phyloP scores from a whole-genome alignment of 257 asterid genomes.

The Solanum medicagineum region DNA sequence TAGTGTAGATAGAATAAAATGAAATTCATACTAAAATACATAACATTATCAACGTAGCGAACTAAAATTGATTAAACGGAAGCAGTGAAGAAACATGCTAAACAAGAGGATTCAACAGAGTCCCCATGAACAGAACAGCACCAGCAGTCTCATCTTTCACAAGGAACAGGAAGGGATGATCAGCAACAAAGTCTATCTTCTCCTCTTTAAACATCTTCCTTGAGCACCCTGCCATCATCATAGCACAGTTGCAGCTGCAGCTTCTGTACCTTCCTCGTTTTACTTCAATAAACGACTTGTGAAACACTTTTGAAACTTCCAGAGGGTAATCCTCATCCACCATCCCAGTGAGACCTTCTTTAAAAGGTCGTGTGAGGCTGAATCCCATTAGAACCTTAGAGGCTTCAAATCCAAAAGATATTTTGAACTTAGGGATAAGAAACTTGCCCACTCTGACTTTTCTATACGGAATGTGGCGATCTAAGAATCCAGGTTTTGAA shows the following conservation, averaged over 20 bases:
- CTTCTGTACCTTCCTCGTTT: slow-evolving; percentile 4
- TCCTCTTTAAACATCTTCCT: neutral
- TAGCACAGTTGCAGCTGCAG: slow-evolving; percentile 13
- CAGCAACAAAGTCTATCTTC: neutral
- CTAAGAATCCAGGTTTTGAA: slow-evolving; percentile 14
- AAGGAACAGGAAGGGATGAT: neutral
- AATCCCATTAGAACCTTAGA: neutral
- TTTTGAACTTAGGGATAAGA: slow-evolving; percentile 21
- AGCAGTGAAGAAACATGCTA: neutral
- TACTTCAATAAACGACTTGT: neutral
- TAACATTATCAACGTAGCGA: neutral
- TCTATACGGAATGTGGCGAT: slow-evolving; percentile 3
- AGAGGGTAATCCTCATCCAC: neutral
- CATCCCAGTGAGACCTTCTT: slow-evolving; percentile 15
- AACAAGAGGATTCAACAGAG: slow-evolving; percentile 11
- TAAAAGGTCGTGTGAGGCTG: neutral
- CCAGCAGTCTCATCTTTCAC: slow-evolving; percentile 20
- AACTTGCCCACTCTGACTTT: slow-evolving; percentile 8
- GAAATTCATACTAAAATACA: neutral
- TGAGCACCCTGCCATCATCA: neutral
- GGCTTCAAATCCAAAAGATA: neutral
- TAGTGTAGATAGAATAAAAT: neutral
- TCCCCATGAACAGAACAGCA: slow-evolving; percentile 13
- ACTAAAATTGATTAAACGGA: neutral
- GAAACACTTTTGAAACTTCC: slow-evolving; percentile 1